phyloP scores from a whole-genome alignment of 148 eudicot genomes.

The Chenopodium berlandieri region DNA sequence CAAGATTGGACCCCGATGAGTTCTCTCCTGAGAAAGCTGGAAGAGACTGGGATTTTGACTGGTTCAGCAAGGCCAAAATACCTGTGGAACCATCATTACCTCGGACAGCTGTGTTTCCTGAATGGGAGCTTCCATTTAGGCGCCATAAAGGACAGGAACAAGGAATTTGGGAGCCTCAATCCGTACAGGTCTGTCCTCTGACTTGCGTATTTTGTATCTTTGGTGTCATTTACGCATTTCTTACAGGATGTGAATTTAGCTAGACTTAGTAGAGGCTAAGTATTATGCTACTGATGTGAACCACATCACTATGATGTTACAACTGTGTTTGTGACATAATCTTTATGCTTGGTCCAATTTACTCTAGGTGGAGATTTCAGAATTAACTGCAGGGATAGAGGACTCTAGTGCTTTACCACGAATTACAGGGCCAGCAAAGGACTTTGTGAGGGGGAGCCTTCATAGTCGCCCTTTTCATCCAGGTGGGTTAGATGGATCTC shows the following conservation, averaged over 20 bases:
- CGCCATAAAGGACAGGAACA: slow-evolving; percentile 40
- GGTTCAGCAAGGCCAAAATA: slow-evolving; percentile 79
- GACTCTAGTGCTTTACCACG: slow-evolving; percentile 80
- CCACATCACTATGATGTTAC: not conserved
- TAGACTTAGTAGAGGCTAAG: not conserved
- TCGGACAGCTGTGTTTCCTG: slow-evolving; percentile 68
- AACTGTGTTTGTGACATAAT: slow-evolving; percentile 16
- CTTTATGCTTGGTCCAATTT: slow-evolving; percentile 22
- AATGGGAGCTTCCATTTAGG: slow-evolving; percentile 92
- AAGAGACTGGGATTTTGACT: slow-evolving; percentile 91
- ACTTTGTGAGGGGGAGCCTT: slow-evolving; percentile 90
- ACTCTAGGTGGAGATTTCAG: slow-evolving; percentile 75
- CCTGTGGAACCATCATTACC: slow-evolving; percentile 76
- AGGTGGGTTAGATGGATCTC: slow-evolving; percentile 82
- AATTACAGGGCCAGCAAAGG: slow-evolving; percentile 84
- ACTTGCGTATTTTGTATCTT: slow-evolving; percentile 7
- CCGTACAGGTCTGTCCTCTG: slow-evolving; percentile 59
- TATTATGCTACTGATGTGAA: not conserved
- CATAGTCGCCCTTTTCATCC: slow-evolving; percentile 94
- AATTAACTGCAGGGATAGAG: slow-evolving; percentile 59
- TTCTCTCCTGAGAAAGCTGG: slow-evolving; percentile 86
- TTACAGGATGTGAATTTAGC: not conserved
- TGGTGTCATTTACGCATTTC: not conserved
- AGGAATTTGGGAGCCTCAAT: slow-evolving; percentile 76
- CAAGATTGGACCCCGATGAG: slow-evolving; percentile 79